These are phyloP conservation scores for Pleurotus citrinopileatus DNA, from an alignment of 768 basidiomycete genomes.

Conservation along the genomic window DNA sequence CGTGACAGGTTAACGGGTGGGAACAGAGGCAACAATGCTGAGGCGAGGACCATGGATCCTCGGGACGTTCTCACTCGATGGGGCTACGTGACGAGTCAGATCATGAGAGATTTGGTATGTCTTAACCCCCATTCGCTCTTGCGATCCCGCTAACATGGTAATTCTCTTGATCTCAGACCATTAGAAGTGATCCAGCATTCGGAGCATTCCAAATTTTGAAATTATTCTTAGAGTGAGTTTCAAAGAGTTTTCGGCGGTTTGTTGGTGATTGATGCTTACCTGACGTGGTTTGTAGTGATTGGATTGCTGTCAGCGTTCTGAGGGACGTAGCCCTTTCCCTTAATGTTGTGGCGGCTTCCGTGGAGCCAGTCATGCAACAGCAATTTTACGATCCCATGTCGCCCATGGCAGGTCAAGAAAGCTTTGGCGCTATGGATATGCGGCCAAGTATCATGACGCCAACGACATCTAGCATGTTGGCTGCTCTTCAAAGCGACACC, in stretches of 20 bases:
- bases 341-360: slow-evolving; percentile 88
- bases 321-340: slow-evolving; percentile 85
- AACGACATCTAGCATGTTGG: slow-evolving; percentile 89
- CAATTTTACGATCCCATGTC: slow-evolving; percentile 77
- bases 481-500: slow-evolving; percentile 76
- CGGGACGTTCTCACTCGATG: slow-evolving; percentile 85
- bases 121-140: slow-evolving; percentile 10
- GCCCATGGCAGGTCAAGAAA: slow-evolving; percentile 88
- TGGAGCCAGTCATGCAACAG: slow-evolving; percentile 90
- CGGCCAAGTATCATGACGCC: slow-evolving; percentile 69
- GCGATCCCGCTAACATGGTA: too few relatives aligned
- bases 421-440: slow-evolving; percentile 63
- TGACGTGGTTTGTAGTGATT: slow-evolving; percentile 56
- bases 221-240: slow-evolving; percentile 81
- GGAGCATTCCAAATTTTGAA: slow-evolving; percentile 92
- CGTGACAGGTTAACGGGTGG: slow-evolving; percentile 80
- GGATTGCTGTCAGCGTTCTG: slow-evolving; percentile 89
- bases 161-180: slow-evolving; percentile 55
- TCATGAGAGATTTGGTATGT: slow-evolving; percentile 87
- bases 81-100: slow-evolving; percentile 91
- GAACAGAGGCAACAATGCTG: slow-evolving; percentile 59
- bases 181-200: slow-evolving; percentile 89
- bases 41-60: slow-evolving; percentile 80
- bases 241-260: slow-evolving; percentile 3
- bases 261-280: slow-evolving; percentile 15